phyloP scores from a whole-genome alignment of 2,329 filamentous ascomycete genomes.

The Aplosporella prunicola region DNA sequence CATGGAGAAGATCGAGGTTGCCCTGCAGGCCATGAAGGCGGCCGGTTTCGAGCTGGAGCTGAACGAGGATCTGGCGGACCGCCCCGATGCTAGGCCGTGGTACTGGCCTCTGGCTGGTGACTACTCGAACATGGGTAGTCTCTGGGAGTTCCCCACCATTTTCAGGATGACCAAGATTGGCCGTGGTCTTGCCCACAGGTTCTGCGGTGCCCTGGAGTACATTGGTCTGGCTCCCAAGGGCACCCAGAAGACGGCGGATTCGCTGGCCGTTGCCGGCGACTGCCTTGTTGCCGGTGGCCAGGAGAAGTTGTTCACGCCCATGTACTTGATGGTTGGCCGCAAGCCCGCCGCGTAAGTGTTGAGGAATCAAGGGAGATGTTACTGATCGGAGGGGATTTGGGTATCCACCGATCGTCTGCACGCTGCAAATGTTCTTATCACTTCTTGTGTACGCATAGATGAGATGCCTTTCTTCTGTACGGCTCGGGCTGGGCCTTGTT shows the following conservation, averaged over 20 bases:
- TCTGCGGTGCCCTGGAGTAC: slow-evolving; percentile 68
- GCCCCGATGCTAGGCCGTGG: slow-evolving; percentile 72
- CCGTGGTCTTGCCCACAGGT: slow-evolving; percentile 62
- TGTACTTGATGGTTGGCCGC: slow-evolving; percentile 93
- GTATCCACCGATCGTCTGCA: not conserved
- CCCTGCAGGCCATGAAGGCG: slow-evolving; percentile 69
- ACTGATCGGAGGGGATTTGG: too few species aligned
- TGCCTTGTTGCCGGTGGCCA: slow-evolving; percentile 77
- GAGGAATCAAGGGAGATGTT: not conserved
- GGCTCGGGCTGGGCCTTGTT: slow-evolving; percentile 8
- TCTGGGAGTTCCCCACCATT: slow-evolving; percentile 74
- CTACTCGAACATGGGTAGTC: slow-evolving; percentile 69
- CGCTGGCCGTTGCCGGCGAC: slow-evolving; percentile 71
- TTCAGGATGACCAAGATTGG: slow-evolving; percentile 83
- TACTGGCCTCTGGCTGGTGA: slow-evolving; percentile 88
- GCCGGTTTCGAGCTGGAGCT: slow-evolving; percentile 78
- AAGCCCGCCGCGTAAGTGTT: slow-evolving; percentile 53
- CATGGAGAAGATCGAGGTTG: slow-evolving; percentile 84
- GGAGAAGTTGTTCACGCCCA: slow-evolving; percentile 92
- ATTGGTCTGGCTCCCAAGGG: slow-evolving; percentile 67
- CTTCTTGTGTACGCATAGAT: slow-evolving; percentile 5
- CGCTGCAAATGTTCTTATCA: not conserved
- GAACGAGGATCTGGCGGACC: slow-evolving; percentile 77
- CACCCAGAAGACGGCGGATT: slow-evolving; percentile 92
- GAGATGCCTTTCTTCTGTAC: slow-evolving; percentile 4